A percentile compares a stretch with the other conserved stretches of the same genome.
These are phyloP conservation scores for Globisporangium acanthophoron DNA, from an alignment of 352 stramenopile species.

Conservation along the genomic window DNA sequence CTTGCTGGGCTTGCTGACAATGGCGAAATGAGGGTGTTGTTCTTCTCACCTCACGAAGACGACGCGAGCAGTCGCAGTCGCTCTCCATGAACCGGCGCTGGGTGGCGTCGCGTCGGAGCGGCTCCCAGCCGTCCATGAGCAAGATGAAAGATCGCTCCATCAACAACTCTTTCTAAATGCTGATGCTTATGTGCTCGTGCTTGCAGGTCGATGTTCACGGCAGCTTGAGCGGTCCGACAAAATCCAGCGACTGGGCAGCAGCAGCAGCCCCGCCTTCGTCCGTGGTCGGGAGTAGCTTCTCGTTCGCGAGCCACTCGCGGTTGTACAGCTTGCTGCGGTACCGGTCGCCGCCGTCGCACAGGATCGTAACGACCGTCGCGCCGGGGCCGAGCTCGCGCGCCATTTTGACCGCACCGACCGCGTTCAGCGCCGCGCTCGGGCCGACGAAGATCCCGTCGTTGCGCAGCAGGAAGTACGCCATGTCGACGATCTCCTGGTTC, in stretches of 20 bases:
- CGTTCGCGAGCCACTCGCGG: constrained; percentile 52
- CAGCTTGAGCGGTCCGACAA: constrained; percentile 22
- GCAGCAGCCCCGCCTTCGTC: constrained; percentile 3
- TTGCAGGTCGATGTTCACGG: not conserved
- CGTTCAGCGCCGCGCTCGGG: constrained; percentile 71
- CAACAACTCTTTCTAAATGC: not conserved
- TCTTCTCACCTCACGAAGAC: not conserved
- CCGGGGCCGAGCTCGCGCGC: constrained; percentile 57
- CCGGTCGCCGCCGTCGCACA: constrained; percentile 74
- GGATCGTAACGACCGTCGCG: constrained; percentile 73
- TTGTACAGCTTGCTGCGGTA: constrained; percentile 86
- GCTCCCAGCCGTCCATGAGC: not conserved
- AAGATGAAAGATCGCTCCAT: not conserved
- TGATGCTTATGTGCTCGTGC: not conserved
- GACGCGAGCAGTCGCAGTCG: not conserved
- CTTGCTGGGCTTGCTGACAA: not conserved
- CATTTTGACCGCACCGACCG: constrained; percentile 78
- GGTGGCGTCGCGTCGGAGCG: not conserved
- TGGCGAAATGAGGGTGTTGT: not conserved
- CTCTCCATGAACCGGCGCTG: not conserved
- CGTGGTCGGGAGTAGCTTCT: constrained; percentile 35
- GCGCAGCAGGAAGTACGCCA: constrained; percentile 88
- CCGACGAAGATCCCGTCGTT: constrained; percentile 93
- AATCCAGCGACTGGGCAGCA: constrained; percentile 21
- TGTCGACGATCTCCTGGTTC: constrained; percentile 92